Evolutionary conservation across 2,329 filamentous ascomycete species (phyloP).

Genomic region (Blastomyces gilchristii): DNA sequence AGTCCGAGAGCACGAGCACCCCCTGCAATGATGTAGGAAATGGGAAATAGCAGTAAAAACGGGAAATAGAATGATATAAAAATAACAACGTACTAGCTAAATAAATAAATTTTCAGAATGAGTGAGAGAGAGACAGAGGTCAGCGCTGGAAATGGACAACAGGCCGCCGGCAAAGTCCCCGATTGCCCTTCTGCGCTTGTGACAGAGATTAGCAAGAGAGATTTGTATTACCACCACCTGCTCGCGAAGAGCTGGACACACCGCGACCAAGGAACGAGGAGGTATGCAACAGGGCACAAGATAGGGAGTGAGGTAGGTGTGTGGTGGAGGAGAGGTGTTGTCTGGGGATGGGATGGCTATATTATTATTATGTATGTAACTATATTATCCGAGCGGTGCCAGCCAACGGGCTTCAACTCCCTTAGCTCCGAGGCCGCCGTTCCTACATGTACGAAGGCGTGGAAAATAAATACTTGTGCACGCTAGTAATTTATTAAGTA

Average conservation of each 20-base stretch:
- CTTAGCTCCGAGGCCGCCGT: too few relatives aligned
- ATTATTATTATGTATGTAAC: too few relatives aligned
- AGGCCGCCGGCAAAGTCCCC: background rate
- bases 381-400: too few relatives aligned
- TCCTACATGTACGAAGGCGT: too few relatives aligned
- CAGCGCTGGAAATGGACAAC: background rate
- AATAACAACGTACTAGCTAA: background rate
- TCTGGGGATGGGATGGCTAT: too few relatives aligned
- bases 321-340: background rate
- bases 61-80: background rate
- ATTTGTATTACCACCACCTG: background rate
- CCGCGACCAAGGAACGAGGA: background rate
- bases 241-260: background rate
- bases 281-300: background rate
- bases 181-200: too few relatives aligned
- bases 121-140: background rate
- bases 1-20: background rate
- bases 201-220: background rate
- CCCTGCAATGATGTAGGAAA: background rate
- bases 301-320: background rate
- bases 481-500: too few relatives aligned
- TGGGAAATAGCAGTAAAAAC: background rate
- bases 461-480: too few relatives aligned
- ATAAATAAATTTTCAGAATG: background rate
- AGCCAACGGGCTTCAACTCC: too few relatives aligned